Evolutionary conservation across 179 eudicot species (phyloP), one percentile per base, ranked within the genome.

Genomic region (Camellia oleifera): DNA sequence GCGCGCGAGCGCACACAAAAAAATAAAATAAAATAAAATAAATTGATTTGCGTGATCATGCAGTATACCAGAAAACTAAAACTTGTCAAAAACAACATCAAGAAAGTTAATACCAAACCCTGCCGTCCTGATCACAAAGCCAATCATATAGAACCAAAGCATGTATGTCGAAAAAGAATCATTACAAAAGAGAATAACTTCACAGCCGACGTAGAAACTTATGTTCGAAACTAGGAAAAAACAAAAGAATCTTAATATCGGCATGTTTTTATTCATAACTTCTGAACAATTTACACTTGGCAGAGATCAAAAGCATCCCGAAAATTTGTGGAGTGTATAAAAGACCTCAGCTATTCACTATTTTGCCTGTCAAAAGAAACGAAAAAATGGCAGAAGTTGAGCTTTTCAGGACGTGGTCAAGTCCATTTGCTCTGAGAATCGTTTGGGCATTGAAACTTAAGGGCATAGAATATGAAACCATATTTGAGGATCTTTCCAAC

Each of bases 331-430:
- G 4, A 48, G 52, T n/a, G 11, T 42, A 56, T 69, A 69, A 18
- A 73, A 40, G 23, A 40, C 67, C 61, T 53, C 7, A 67, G 26
- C 18, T 3, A 78, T 66, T 66, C 80, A 23, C n/a, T 42, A 40
- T 2, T 17, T 4, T 60, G 5, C 23, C 15, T 26, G 18, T 73
- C 79, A 73, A 75, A 45, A 69, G 4, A 74, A 4, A 82, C 7
- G 6, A 54, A 54, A 54, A 3, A 4, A 69, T 77, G 79, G 64
- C 46, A 17, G 72, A 74, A 74, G 80, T 87, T 69, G 85, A 85
- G 86, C 86, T 87, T 69, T 82, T 81, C 66, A 76, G 85, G 81
- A 85, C 87, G 80, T 85, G 87, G 88, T 82, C 88, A 53, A 88
- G 90, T 64, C 87, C 84, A 64, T 85, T 52, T 78, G 86, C 81